Evolutionary conservation across 1,284 basidiomycete genomes (phyloP), one percentile per base, ranked within the genome.

Genomic region (Trichosporon coremiiforme): DNA sequence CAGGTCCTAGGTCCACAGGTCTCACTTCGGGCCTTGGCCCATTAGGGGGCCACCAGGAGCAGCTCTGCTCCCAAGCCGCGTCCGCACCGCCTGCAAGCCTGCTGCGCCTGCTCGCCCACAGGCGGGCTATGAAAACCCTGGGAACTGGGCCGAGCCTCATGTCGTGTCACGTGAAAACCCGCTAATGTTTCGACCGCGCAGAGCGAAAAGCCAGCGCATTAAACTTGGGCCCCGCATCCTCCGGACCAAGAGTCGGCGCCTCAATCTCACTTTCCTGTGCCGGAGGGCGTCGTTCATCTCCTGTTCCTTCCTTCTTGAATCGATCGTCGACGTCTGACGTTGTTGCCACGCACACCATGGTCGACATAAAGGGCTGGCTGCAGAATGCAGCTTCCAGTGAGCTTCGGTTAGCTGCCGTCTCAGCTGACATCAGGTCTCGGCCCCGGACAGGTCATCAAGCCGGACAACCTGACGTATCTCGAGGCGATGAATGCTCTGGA

Each of bases 401-500:
- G 47, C 45, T n/a, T 6, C 8, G 1, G 33, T 33, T 8, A 10
- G n/a, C n/a, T n/a, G 0, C 12, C 2, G 7, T 6, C 0, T 29
- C 3, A 53, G 29, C 66, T 66, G 57, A 70, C 67, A 9, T 0
- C 66, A 93, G 92, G 88, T 63, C 88, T 94, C 86, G 85, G 86
- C 41, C 84, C 86, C 1, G 89, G 89, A 12, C 86, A 86, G 65
- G 85, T 93, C 71, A 74, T 94, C n/a, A 86, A 92, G 57, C 88
- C 89, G 71, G 86, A 89, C 0, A 87, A 87, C 38, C 90, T 93
- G 74, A 87, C 88, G 15, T 84, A 95, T 64, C 86, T 90, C 72
- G 94, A 96, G 71, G 90, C 92, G 13, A 95, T 96, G 93, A 91
- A 91, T 73, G 92, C 92, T 17, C 89, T 95, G 68, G 90, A 93